Conservation (phyloP, 2,329 filamentous ascomycete species). For the Parascedosporium putredinis region DNA sequence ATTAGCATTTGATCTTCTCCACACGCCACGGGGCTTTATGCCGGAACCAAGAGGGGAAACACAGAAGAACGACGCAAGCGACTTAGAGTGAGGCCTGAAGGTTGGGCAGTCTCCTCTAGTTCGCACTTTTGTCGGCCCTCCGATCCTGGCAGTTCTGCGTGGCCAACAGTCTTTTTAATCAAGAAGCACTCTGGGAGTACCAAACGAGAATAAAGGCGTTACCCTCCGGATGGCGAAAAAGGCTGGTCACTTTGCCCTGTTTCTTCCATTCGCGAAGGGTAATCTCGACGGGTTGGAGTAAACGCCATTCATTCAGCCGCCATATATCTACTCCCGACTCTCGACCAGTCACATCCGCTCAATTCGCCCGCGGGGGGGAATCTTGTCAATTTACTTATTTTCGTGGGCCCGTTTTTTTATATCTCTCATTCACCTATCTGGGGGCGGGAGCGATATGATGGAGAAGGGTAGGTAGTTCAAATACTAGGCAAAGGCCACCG, state of each 20-base stretch:
- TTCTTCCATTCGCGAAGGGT: neutral
- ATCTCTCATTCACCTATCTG: no score
- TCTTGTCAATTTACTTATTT: neutral
- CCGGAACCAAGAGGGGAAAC: neutral
- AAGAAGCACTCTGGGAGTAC: conserved; percentile 1
- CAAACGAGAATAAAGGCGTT: neutral
- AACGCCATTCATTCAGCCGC: neutral
- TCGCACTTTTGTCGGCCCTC: no score
- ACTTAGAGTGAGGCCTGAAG: neutral
- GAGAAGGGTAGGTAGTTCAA: no score
- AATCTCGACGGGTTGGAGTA: neutral
- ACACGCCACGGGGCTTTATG: neutral
- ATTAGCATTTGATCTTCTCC: neutral
- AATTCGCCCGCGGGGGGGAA: neutral
- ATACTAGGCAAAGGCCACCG: no score
- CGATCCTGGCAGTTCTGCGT: no score
- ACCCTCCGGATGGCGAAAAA: neutral
- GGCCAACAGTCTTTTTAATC: neutral
- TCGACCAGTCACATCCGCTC: neutral
- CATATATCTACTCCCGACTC: neutral
- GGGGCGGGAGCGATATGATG: neutral
- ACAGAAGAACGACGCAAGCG: no score
- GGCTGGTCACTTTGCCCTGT: neutral
- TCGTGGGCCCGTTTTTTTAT: no score
- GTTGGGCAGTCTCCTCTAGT: no score